A percentile compares a stretch with the other conserved stretches of the same genome.
Conservation (phyloP, 176 grass and related monocot species). For the Panicum miliaceum region DNA sequence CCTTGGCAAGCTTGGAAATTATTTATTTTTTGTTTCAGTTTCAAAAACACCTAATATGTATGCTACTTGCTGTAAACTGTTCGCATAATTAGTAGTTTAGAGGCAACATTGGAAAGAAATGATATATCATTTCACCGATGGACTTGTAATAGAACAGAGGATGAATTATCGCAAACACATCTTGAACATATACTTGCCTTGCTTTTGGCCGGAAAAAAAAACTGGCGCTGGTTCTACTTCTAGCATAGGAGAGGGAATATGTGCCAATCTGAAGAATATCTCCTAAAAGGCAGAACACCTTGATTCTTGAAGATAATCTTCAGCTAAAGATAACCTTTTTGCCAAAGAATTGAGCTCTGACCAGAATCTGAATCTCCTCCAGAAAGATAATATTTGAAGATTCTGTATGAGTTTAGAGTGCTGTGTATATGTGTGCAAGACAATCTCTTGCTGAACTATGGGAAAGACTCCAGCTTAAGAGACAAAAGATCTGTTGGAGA, state of each 20-base stretch:
- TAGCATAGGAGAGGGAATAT: neutral
- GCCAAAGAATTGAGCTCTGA: neutral
- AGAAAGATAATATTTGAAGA: neutral
- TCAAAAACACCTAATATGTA: slow-evolving; percentile 31
- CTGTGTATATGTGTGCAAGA: neutral
- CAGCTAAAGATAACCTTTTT: neutral
- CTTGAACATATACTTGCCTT: slow-evolving; percentile 1
- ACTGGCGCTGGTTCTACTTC: neutral
- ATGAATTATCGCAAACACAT: neutral
- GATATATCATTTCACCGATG: slow-evolving; percentile 32
- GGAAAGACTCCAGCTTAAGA: neutral
- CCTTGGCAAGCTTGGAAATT: slow-evolving; percentile 39
- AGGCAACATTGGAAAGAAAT: slow-evolving; percentile 30
- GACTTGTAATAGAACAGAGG: slow-evolving; percentile 27
- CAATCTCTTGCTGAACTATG: neutral
- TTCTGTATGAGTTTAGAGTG: neutral
- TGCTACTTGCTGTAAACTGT: slow-evolving; percentile 46
- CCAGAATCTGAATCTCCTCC: slow-evolving; percentile 8
- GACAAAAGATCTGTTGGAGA: neutral
- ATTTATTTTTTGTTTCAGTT: slow-evolving; percentile 45
- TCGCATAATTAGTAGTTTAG: slow-evolving; percentile 35
- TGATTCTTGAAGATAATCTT: slow-evolving; percentile 21
- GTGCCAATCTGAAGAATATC: slow-evolving; percentile 3
- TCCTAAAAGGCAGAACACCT: neutral
- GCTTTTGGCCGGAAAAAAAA: neutral